Evolutionary conservation across 2,329 filamentous ascomycete genomes (phyloP).

Genomic region (Fusarium xylarioides): DNA sequence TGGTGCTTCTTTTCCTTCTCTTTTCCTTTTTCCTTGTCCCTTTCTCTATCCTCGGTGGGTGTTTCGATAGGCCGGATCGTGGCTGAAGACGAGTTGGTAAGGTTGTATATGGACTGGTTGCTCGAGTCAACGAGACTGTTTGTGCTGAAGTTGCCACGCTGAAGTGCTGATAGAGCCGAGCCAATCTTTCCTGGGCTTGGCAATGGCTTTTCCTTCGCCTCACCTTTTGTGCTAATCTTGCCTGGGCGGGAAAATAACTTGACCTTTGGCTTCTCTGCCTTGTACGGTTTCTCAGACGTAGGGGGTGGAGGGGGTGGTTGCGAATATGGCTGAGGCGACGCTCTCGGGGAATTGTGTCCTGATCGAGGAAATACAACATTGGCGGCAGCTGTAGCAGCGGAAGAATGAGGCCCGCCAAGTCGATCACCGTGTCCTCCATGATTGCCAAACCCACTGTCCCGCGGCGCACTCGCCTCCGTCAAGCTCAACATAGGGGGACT

Average conservation of each 20-base stretch:
- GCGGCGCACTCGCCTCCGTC: slow-evolving; percentile 71
- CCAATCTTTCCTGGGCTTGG: slow-evolving; percentile 78
- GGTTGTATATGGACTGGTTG: slow-evolving; percentile 72
- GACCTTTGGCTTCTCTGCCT: slow-evolving; percentile 78
- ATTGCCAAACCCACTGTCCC: slow-evolving; percentile 63
- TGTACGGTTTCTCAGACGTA: slow-evolving; percentile 65
- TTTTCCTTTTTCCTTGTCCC: slow-evolving; percentile 58
- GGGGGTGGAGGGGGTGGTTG: slow-evolving; percentile 51
- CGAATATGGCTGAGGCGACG: slow-evolving; percentile 49
- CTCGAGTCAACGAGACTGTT: slow-evolving; percentile 73
- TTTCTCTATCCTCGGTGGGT: slow-evolving; percentile 55
- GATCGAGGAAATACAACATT: slow-evolving; percentile 78
- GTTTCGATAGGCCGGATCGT: slow-evolving; percentile 74
- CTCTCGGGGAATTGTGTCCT: slow-evolving; percentile 60
- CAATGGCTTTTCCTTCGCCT: slow-evolving; percentile 71
- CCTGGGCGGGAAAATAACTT: slow-evolving; percentile 83
- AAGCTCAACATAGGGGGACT: slow-evolving; percentile 71
- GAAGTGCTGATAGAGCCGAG: slow-evolving; percentile 71
- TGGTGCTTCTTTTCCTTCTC: slow-evolving; percentile 83
- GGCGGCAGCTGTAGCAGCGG: slow-evolving; percentile 74
- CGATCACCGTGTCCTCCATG: slow-evolving; percentile 60
- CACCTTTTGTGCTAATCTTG: slow-evolving; percentile 76
- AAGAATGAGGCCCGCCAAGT: slow-evolving; percentile 65
- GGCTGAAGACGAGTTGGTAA: slow-evolving; percentile 79
- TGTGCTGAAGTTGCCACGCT: slow-evolving; percentile 75